These are phyloP conservation scores for Alectoria sarmentosa DNA, from an alignment of 495 filamentous ascomycete genomes.

Conservation along the genomic window DNA sequence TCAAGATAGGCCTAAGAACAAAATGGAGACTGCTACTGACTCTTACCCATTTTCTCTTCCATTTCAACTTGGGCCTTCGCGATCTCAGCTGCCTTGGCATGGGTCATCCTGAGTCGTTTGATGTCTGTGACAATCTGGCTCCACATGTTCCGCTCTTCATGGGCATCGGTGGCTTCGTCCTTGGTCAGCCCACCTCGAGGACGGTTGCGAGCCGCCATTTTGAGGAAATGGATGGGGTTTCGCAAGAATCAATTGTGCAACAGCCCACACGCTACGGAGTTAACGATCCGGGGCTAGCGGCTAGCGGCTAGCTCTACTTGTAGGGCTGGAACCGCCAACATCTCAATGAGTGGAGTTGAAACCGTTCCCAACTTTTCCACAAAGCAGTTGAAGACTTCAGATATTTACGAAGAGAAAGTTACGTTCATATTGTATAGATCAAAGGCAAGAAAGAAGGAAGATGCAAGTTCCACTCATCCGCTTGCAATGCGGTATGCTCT, in stretches of 20 bases:
- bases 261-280: not conserved
- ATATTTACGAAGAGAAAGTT: not conserved
- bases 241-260: not conserved
- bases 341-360: not conserved
- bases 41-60: constrained; percentile 32
- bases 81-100: constrained; percentile 36
- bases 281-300: constrained; percentile 6
- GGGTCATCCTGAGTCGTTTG: constrained; percentile 30
- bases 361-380: not conserved
- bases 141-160: constrained; percentile 61
- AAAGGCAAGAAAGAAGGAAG: not conserved
- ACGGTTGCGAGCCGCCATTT: constrained; percentile 38
- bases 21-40: constrained; percentile 6
- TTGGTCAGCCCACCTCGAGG: constrained; percentile 35
- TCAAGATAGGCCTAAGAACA: not conserved
- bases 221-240: not conserved
- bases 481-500: constrained; percentile 77
- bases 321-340: constrained; percentile 8
- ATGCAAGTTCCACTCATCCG: constrained; percentile 83
- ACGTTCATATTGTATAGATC: not conserved
- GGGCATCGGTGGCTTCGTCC: constrained; percentile 40
- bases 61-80: constrained; percentile 47
- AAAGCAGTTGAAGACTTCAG: not conserved
- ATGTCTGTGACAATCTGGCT: constrained; percentile 53
- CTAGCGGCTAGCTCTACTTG: not conserved